Percentiles rank a stretch among this genome's conserved stretches.
These are phyloP conservation scores for Sphagnum fallax DNA, from an alignment of 228 moss, liverwort and hornwort genomes.

Conservation along the genomic window DNA sequence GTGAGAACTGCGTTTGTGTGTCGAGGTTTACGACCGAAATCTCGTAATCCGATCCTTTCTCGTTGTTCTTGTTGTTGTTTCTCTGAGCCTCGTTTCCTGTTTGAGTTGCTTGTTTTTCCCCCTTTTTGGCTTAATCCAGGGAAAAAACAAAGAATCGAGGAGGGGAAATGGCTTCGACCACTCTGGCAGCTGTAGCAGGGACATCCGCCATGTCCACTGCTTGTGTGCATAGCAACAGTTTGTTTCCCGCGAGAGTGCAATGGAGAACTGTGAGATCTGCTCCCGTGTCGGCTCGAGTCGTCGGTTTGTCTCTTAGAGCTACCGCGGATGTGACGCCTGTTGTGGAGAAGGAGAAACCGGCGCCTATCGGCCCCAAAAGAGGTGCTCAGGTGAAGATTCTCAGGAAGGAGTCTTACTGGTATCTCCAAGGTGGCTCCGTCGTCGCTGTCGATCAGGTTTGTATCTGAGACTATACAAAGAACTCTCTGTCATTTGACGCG, in stretches of 20 bases:
- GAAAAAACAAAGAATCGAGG: background rate
- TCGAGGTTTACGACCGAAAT: background rate
- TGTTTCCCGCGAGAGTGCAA: constrained; percentile 27
- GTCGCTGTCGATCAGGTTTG: constrained; percentile 48
- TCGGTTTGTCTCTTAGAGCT: constrained; percentile 28
- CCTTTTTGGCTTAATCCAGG: background rate
- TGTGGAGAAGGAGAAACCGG: constrained; percentile 10
- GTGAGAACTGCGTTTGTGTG: background rate
- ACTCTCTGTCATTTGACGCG: no score
- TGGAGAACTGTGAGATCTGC: constrained; percentile 9
- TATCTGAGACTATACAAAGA: no score
- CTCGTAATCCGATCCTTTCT: background rate
- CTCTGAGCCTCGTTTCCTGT: background rate
- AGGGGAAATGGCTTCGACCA: constrained; percentile 16
- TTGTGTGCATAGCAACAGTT: constrained; percentile 6
- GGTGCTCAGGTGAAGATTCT: constrained; percentile 42
- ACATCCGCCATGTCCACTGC: constrained; percentile 7
- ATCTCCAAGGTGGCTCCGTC: constrained; percentile 36
- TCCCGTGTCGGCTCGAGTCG: constrained; percentile 6
- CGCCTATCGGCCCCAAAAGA: constrained; percentile 44
- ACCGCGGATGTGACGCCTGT: constrained; percentile 7
- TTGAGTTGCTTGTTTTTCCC: background rate
- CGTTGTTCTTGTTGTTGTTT: constrained; percentile 3
- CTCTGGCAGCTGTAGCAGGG: constrained; percentile 11
- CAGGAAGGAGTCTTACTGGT: constrained; percentile 63